Percentiles rank a stretch among this genome's conserved stretches.
Evolutionary conservation across 768 basidiomycete genomes (phyloP).

Genomic region (Rhizopogon vinicolor): DNA sequence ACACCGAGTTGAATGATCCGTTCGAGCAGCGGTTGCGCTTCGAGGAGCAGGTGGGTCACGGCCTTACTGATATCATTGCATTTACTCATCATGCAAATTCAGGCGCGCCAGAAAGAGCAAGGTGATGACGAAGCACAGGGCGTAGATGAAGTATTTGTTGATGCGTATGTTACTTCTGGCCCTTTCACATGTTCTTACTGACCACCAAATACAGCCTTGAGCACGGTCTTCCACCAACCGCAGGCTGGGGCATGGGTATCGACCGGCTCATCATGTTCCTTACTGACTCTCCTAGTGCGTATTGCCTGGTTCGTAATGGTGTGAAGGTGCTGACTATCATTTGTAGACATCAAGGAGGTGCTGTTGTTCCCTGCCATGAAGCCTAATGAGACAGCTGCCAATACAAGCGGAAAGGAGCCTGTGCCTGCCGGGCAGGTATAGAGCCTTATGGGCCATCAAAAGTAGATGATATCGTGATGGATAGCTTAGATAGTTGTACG

Average conservation of each 20-base stretch:
- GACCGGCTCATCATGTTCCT: slow-evolving; percentile 99
- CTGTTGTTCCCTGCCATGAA: slow-evolving; percentile 97
- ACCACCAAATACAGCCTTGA: slow-evolving; percentile 58
- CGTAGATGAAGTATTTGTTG: slow-evolving; percentile 91
- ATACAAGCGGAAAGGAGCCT: slow-evolving; percentile 25
- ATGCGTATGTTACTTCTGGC: slow-evolving; percentile 62
- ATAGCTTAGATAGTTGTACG: not conserved
- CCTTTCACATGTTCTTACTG: not conserved
- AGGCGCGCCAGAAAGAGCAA: slow-evolving; percentile 88
- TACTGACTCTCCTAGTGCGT: slow-evolving; percentile 88
- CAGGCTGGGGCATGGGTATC: slow-evolving; percentile 95
- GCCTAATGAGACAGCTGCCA: slow-evolving; percentile 55
- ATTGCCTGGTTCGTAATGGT: not conserved
- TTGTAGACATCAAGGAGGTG: slow-evolving; percentile 91
- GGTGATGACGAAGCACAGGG: slow-evolving; percentile 99
- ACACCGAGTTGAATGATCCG: slow-evolving; percentile 99
- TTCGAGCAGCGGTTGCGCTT: slow-evolving; percentile 95
- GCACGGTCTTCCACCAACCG: slow-evolving; percentile 95
- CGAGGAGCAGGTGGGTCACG: slow-evolving; percentile 72
- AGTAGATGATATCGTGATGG: not conserved
- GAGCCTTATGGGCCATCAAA: not conserved
- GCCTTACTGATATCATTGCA: not conserved
- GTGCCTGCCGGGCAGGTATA: slow-evolving; percentile 21
- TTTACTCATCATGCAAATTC: slow-evolving; percentile 3
- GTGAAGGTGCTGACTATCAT: slow-evolving; percentile 4